Conservation (phyloP, 225 moss, liverwort and hornwort species). For the Polytrichum commune region DNA sequence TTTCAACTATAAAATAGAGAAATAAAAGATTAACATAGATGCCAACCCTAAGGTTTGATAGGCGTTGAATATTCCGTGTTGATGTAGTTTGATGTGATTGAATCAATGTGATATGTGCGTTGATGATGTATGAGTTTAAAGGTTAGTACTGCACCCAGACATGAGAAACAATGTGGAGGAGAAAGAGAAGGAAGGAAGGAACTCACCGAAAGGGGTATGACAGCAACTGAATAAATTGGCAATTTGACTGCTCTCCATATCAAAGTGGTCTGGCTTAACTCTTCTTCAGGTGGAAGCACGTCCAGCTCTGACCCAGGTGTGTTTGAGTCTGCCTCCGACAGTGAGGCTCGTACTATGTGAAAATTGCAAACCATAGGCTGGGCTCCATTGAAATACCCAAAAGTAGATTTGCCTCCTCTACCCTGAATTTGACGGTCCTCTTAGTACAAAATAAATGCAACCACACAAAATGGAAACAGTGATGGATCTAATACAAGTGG, state of each 20-base stretch:
- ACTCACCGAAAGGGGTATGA: constrained; percentile 78
- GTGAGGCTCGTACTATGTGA: constrained; percentile 9
- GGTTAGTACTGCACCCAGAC: background rate
- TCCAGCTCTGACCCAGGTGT: constrained; percentile 18
- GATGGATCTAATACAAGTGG: too few relatives aligned
- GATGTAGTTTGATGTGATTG: too few relatives aligned
- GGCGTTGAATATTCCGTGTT: background rate
- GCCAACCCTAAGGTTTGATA: background rate
- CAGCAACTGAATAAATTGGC: constrained; percentile 79
- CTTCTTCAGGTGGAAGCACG: constrained; percentile 28
- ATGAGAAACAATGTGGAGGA: background rate
- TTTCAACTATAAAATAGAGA: too few relatives aligned
- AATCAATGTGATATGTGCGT: too few relatives aligned
- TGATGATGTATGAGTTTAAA: too few relatives aligned
- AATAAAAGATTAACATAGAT: too few relatives aligned
- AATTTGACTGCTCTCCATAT: constrained; percentile 87
- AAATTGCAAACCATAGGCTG: too few relatives aligned
- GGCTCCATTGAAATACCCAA: too few relatives aligned
- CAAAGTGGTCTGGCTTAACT: constrained; percentile 56
- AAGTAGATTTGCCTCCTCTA: too few relatives aligned
- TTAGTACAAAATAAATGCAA: too few relatives aligned
- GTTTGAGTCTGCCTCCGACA: constrained; percentile 24
- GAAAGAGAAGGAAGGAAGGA: background rate
- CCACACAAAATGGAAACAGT: too few relatives aligned
- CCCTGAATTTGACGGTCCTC: too few relatives aligned